Evolutionary conservation across 164 flowering plant genomes (phyloP), one percentile per base, ranked within the genome.

Genomic region (Vitis labrusca): DNA sequence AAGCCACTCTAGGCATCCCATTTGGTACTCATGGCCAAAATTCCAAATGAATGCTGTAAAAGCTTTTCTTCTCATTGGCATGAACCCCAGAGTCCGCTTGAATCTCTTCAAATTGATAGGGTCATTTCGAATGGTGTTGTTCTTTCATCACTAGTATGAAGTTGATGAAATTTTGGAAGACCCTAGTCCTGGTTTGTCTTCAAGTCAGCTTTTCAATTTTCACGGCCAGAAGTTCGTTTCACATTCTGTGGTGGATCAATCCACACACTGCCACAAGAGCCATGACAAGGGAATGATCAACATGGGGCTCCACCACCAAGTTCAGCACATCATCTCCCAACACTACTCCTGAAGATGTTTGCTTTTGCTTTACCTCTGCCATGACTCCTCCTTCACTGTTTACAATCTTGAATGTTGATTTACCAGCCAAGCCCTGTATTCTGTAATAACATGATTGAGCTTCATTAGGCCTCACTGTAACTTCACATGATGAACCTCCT

Each of bases 261-360:
- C 82, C 82, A 72, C 78, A 74, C 2, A 83, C 84, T 9, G 77
- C 73, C 9, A 81, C 79, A 61, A 86, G 80, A 55, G 90, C 80
- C 74, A 87, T 74, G 7, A 85, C 63, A 6, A 87, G 71, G 16
- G 84, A 79, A 48, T 79, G 88, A 66, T 90, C 91, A 5, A 69
- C 65, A 2, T 74, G 47, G 19, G 88, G 78, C 64, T 85, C 85
- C 76, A 90, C 84, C 68, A 44, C 80, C 78, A 90, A 73, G 30
- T 70, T 77, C 48, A 88, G 70, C 47, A 90, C 92, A 77, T 90
- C 95, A 17, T 80, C 79, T 63, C 92, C 92, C 62, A 90, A 58
- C 15, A 30, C n/a, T 10, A 85, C 79, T 30, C 91, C 93, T 5
- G 77, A 71, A 11, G 78, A 53, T 70, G 85, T 71, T 44, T 66